Evolutionary conservation across 1,139 yeast species (phyloP).

Genomic region (Yamadazyma sp.): DNA sequence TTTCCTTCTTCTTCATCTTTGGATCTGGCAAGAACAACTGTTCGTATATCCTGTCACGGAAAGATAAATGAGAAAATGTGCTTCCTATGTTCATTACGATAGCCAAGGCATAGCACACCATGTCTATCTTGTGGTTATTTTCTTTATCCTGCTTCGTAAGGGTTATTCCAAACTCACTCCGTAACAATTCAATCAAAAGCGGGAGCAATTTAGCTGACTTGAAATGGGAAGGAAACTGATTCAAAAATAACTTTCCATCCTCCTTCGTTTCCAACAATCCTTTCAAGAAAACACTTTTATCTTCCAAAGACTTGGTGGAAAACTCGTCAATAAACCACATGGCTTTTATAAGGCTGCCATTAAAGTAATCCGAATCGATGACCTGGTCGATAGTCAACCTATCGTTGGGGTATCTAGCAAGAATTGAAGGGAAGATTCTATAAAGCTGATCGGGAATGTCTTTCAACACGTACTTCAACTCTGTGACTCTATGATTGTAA

Average conservation of each 20-base stretch:
- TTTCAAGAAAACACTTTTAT: constrained; percentile 66
- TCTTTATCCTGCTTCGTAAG: constrained; percentile 15
- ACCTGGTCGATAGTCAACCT: constrained; percentile 51
- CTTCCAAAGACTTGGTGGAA: constrained; percentile 69
- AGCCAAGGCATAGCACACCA: constrained; percentile 56
- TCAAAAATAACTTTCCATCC: constrained; percentile 40
- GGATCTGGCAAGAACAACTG: constrained; percentile 29
- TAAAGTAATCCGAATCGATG: constrained; percentile 58
- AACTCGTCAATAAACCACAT: constrained; percentile 83
- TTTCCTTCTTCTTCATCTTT: constrained; percentile 36
- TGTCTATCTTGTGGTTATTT: constrained; percentile 16
- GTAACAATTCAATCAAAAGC: constrained; percentile 50
- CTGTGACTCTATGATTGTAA: constrained; percentile 44
- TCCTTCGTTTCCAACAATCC: constrained; percentile 47
- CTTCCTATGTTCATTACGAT: constrained; percentile 67
- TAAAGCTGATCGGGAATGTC: constrained; percentile 36
- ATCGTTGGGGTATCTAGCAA: constrained; percentile 46
- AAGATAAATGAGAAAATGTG: constrained; percentile 70
- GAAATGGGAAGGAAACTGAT: constrained; percentile 70
- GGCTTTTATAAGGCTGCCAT: constrained; percentile 81
- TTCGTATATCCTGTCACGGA: constrained; percentile 64
- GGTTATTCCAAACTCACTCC: constrained; percentile 31
- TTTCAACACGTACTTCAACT: constrained; percentile 49
- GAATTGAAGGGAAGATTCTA: constrained; percentile 32
- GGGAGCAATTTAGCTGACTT: constrained; percentile 76